These are phyloP conservation scores for Beauveria brongniartii DNA, from an alignment of 2,329 filamentous ascomycete genomes.

Conservation along the genomic window DNA sequence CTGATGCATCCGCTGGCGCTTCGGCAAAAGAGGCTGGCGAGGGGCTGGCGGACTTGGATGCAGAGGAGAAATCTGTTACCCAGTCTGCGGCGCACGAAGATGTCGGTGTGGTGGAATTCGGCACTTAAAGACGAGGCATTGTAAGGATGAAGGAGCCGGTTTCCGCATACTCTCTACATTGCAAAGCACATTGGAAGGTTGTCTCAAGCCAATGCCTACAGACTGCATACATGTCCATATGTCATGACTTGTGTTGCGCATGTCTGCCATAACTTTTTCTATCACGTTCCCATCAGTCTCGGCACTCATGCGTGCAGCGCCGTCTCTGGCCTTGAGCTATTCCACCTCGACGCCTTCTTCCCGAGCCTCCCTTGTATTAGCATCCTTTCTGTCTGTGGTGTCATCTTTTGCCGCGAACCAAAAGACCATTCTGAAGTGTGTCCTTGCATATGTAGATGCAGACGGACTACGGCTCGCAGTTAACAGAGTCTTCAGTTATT, in stretches of 20 bases:
- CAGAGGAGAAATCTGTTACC: neutral
- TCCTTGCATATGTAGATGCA: conserved; percentile 28
- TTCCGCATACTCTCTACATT: neutral
- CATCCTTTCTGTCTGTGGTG: conserved; percentile 18
- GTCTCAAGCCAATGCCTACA: neutral
- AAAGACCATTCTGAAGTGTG: conserved; percentile 31
- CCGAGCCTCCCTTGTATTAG: conserved; percentile 23
- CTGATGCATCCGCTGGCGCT: conserved; percentile 60
- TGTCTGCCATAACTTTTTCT: conserved; percentile 20
- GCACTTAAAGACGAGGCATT: conserved; percentile 21
- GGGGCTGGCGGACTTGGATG: neutral
- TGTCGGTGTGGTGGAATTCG: conserved; percentile 35
- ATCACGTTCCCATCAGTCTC: conserved; percentile 19
- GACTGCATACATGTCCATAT: conserved; percentile 10
- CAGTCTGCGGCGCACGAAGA: conserved; percentile 19
- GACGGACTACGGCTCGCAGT: conserved; percentile 29
- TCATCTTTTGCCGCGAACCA: conserved; percentile 30
- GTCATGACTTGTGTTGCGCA: conserved; percentile 20
- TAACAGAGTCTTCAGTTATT: conserved; percentile 22
- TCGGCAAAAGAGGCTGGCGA: conserved; percentile 21
- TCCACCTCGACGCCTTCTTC: conserved; percentile 19
- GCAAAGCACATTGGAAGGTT: neutral
- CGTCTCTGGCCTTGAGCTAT: conserved; percentile 20
- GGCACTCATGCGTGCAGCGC: conserved; percentile 17
- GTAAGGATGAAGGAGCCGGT: neutral